Conservation (phyloP, 1,139 yeast species). For the Candida sojae region DNA sequence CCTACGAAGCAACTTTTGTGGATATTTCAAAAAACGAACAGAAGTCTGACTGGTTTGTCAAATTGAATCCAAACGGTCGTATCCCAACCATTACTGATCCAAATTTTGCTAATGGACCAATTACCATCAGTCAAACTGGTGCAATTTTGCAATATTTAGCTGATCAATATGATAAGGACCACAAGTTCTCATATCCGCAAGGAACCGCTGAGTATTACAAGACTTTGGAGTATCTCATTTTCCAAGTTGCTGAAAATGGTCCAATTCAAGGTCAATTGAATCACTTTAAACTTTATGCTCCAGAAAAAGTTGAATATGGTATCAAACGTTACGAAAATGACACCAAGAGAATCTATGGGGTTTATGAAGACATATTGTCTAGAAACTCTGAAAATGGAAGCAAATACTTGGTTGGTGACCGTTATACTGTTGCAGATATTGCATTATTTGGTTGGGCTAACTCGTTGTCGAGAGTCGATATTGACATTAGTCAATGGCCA, state of each 20-base stretch:
- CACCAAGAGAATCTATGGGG: conserved; percentile 53
- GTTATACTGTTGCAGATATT: conserved; percentile 55
- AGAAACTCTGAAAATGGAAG: conserved; percentile 28
- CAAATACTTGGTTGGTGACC: conserved; percentile 51
- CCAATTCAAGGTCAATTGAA: conserved; percentile 64
- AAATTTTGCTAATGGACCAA: conserved; percentile 30
- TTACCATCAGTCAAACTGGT: conserved; percentile 55
- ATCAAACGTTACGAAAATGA: conserved; percentile 52
- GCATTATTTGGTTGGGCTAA: conserved; percentile 43
- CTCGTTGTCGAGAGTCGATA: conserved; percentile 19
- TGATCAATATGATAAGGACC: conserved; percentile 57
- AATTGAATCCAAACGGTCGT: conserved; percentile 62
- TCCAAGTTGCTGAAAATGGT: conserved; percentile 61
- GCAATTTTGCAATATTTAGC: conserved; percentile 59
- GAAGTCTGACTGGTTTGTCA: conserved; percentile 55
- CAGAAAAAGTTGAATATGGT: conserved; percentile 54
- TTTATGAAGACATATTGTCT: conserved; percentile 49
- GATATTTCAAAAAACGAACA: conserved; percentile 42
- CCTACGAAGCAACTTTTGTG: conserved; percentile 46
- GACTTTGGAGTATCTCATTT: conserved; percentile 51
- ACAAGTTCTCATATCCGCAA: conserved; percentile 45
- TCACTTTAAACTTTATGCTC: conserved; percentile 46
- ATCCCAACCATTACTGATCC: conserved; percentile 58
- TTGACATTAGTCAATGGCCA: conserved; percentile 47
- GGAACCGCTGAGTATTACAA: conserved; percentile 52